Percentiles rank a stretch among this genome's conserved stretches.
phyloP scores from a whole-genome alignment of 2,329 filamentous ascomycete species.

The Aspergillus sp. region DNA sequence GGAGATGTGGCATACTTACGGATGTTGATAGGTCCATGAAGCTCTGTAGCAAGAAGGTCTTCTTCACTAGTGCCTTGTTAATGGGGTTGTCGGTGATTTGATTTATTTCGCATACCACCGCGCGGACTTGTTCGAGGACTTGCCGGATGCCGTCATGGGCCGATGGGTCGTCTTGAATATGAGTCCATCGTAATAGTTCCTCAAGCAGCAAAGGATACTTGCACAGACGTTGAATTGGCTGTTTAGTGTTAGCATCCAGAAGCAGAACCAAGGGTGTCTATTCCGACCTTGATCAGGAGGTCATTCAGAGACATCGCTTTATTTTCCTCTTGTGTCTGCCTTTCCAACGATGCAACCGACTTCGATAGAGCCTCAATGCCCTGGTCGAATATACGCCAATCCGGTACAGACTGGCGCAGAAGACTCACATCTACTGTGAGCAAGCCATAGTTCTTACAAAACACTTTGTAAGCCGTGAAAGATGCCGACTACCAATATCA shows the following conservation, averaged over 20 bases:
- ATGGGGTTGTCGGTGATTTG: conserved; percentile 75
- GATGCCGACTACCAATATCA: conserved; percentile 66
- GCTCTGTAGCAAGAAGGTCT: conserved; percentile 82
- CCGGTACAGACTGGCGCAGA: conserved; percentile 66
- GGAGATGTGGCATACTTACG: conserved; percentile 49
- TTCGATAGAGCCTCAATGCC: conserved; percentile 82
- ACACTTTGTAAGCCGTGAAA: conserved; percentile 89
- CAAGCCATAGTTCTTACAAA: conserved; percentile 83
- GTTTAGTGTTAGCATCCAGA: conserved; percentile 15
- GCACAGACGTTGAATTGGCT: conserved; percentile 92
- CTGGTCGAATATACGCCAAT: conserved; percentile 79
- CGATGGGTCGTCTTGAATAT: conserved; percentile 79
- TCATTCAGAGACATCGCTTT: conserved; percentile 83
- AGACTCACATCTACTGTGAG: conserved; percentile 76
- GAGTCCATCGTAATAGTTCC: conserved; percentile 80
- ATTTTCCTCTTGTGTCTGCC: conserved; percentile 62
- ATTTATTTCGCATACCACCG: conserved; percentile 79
- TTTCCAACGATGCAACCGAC: conserved; percentile 70
- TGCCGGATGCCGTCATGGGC: conserved; percentile 79
- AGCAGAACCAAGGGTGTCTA: neutral
- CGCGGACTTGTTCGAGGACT: conserved; percentile 69
- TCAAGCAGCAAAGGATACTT: conserved; percentile 86
- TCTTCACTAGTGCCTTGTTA: conserved; percentile 71
- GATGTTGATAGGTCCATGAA: conserved; percentile 73
- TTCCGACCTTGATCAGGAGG: conserved; percentile 78